These are phyloP conservation scores for Emmonsiellopsis sp. DNA, from an alignment of 2,329 filamentous ascomycete species.

Conservation along the genomic window DNA sequence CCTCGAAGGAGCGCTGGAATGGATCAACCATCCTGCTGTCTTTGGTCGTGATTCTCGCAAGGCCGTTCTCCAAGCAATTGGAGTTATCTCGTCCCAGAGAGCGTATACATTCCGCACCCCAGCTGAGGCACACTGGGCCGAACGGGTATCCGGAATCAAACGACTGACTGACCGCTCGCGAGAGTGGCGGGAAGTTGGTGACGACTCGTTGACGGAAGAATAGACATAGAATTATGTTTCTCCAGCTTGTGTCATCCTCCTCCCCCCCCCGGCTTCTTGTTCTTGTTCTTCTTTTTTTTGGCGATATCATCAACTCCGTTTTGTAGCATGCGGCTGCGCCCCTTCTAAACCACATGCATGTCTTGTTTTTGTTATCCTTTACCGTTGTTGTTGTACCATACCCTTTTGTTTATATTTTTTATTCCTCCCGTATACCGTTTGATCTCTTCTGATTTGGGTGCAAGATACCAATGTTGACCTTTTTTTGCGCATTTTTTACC, in stretches of 20 bases:
- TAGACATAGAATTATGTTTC: slow-evolving; percentile 10
- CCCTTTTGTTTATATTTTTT: neutral
- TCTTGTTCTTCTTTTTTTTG: slow-evolving; percentile 5
- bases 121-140: slow-evolving; percentile 82
- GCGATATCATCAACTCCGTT: slow-evolving; percentile 3
- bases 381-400: neutral
- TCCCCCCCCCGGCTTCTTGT: slow-evolving; percentile 3
- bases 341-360: too few species aligned
- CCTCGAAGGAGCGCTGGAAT: slow-evolving; percentile 81
- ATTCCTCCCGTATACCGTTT: neutral
- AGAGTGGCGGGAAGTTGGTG: slow-evolving; percentile 82
- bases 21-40: slow-evolving; percentile 94
- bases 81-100: slow-evolving; percentile 88
- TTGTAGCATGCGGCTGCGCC: neutral
- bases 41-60: slow-evolving; percentile 92
- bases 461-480: neutral
- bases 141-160: slow-evolving; percentile 70
- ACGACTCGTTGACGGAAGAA: slow-evolving; percentile 57
- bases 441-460: neutral
- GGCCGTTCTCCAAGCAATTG: slow-evolving; percentile 90
- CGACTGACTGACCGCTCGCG: slow-evolving; percentile 71
- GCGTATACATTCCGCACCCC: slow-evolving; percentile 89
- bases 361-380: neutral
- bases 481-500: neutral
- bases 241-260: slow-evolving; percentile 1